Evolutionary conservation across 441 rosid species (phyloP), one percentile per base, ranked within the genome.

Genomic region (Gossypium laxum): DNA sequence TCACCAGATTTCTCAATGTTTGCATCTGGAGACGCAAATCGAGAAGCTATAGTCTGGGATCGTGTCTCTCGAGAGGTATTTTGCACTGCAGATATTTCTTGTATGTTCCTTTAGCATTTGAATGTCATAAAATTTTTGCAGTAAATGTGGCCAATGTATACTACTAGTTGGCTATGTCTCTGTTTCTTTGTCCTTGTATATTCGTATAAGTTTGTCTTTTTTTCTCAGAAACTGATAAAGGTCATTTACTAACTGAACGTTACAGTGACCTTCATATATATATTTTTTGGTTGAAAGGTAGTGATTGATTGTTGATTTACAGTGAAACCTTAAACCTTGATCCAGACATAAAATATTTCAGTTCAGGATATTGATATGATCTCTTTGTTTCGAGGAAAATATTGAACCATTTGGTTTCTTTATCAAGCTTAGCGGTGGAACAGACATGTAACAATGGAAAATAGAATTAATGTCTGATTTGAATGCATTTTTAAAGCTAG

Each of bases 21-120:
- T 85, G 97, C 95, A 65, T 87, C 98, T 56, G 96, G 85, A 70
- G 98, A 93, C 85, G 73, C 82, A 71, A 91, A 88, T 75, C 85
- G 97, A 84, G 98, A 93, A 84, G 93, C 98, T 69, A 68, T 89
- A 12, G 91, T 91, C 34, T 91, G 98, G 98, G 95, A 91, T 71
- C 82, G 88, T 73, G 84, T 75, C 72, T 82, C 98, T 52, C 78
- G 82, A 74, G 96, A 93, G 97, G 98, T 91, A 85, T 38, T 45
- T 43, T 57, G 24, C 18, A 68, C 60, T 14, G 19, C 17, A 22
- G 57, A 17, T 26, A 12, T 50, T 22, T 51, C 54, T 64, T 52
- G 41, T 34, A 2, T 30, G 21, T 64, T 38, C 43, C 0, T 15
- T 56, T 57, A 43, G n/a, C 34, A 45, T 57, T 56, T 34, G 52